Percentiles rank a stretch among this genome's conserved stretches.
phyloP scores from a whole-genome alignment of 257 asterid species.

The Ligustrum vulgare region DNA sequence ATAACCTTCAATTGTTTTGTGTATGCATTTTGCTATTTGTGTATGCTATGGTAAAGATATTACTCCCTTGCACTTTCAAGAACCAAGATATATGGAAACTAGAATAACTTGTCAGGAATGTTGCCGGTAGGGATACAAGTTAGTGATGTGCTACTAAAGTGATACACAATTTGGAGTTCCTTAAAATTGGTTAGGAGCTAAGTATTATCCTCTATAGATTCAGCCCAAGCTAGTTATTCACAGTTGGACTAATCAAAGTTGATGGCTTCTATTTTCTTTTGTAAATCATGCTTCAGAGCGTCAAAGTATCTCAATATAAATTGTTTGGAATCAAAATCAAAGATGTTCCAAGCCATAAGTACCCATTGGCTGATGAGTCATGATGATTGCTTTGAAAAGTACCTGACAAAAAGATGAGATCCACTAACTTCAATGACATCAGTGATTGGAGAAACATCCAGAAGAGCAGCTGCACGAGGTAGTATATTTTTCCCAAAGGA shows the following conservation, averaged over 20 bases:
- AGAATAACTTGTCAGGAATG: background rate
- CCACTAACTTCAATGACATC: slow-evolving; percentile 70
- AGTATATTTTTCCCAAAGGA: slow-evolving; percentile 91
- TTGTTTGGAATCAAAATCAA: background rate
- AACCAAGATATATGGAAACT: background rate
- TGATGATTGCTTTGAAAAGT: slow-evolving; percentile 6
- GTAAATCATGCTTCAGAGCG: background rate
- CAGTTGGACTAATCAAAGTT: background rate
- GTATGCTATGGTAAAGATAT: background rate
- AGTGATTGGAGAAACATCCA: slow-evolving; percentile 93
- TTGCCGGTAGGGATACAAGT: background rate
- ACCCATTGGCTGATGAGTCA: slow-evolving; percentile 1
- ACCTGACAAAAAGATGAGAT: slow-evolving; percentile 82
- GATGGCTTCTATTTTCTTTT: background rate
- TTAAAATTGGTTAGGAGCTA: background rate
- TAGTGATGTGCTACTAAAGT: background rate
- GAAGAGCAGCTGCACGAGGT: slow-evolving; percentile 97
- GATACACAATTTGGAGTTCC: background rate
- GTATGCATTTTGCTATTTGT: background rate
- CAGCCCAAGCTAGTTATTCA: background rate
- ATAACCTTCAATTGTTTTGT: background rate
- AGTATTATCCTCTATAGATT: background rate
- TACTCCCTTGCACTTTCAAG: background rate
- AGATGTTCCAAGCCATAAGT: background rate
- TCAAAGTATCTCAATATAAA: background rate